Evolutionary conservation across 352 stramenopile species (phyloP).

Genomic region (Pythium utonaiense): DNA sequence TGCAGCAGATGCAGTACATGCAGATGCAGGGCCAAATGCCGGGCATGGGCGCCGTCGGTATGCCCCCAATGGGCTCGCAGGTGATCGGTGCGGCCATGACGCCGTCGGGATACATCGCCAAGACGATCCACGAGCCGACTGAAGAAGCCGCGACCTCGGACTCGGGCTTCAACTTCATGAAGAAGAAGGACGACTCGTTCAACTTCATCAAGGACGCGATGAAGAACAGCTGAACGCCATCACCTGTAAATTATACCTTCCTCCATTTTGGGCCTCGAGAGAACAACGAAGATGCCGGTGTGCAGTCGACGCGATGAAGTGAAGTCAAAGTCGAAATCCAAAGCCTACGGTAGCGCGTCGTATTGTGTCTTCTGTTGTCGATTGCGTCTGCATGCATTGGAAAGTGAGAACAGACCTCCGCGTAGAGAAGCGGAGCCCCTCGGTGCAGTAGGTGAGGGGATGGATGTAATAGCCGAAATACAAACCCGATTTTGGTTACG

Average conservation of each 20-base stretch:
- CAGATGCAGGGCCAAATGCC: constrained; percentile 68
- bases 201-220: constrained; percentile 88
- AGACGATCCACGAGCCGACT: constrained; percentile 82
- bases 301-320: constrained; percentile 3
- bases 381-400: constrained; percentile 1
- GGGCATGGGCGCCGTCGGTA: constrained; percentile 31
- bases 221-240: constrained; percentile 72
- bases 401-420: neutral
- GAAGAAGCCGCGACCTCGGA: constrained; percentile 60
- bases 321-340: constrained; percentile 14
- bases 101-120: constrained; percentile 80
- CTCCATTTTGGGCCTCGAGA: constrained; percentile 22
- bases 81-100: constrained; percentile 86
- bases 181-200: constrained; percentile 87
- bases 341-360: neutral
- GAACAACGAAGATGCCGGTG: constrained; percentile 1
- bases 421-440: constrained; percentile 19
- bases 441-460: constrained; percentile 12
- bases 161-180: constrained; percentile 83
- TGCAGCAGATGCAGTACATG: constrained; percentile 61
- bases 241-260: constrained; percentile 50
- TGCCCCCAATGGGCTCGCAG: constrained; percentile 48
- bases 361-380: constrained; percentile 1
- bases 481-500: neutral
- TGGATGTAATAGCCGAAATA: constrained; percentile 22